Evolutionary conservation across 1,139 yeast genomes (phyloP).

Genomic region (Candida sp.): DNA sequence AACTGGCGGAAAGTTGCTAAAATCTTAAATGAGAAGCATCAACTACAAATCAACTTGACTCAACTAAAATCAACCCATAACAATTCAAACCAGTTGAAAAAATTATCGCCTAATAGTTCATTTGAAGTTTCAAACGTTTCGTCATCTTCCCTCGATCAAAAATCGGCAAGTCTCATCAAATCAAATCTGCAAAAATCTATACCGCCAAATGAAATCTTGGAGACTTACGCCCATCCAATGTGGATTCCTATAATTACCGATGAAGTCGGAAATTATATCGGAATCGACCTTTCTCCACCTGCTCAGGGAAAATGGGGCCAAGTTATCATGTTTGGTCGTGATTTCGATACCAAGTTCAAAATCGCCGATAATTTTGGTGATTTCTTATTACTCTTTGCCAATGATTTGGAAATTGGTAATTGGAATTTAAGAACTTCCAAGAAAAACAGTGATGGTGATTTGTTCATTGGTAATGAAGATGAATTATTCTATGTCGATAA

Average conservation of each 20-base stretch:
- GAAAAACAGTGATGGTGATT: conserved; percentile 45
- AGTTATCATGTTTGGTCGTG: conserved; percentile 85
- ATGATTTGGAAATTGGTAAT: conserved; percentile 77
- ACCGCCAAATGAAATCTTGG: conserved; percentile 71
- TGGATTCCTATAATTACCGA: conserved; percentile 94
- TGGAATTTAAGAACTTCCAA: conserved; percentile 60
- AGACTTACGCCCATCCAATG: conserved; percentile 75
- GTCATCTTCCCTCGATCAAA: conserved; percentile 4
- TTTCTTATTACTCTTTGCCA: conserved; percentile 74
- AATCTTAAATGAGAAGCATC: conserved; percentile 25
- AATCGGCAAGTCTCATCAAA: conserved; percentile 3
- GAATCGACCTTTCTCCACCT: conserved; percentile 86
- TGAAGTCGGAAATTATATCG: conserved; percentile 86
- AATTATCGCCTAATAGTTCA: conserved; percentile 13
- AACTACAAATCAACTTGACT: conserved; percentile 15
- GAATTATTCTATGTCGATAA: conserved; percentile 64
- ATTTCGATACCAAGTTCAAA: conserved; percentile 78
- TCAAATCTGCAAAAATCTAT: conserved; percentile 52
- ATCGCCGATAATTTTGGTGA: conserved; percentile 86
- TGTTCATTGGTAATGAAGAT: conserved; percentile 62
- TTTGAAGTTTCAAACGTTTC: conserved; percentile 8
- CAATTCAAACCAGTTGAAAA: conserved; percentile 15
- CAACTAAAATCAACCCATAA: conserved; percentile 23
- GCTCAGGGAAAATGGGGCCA: conserved; percentile 73
- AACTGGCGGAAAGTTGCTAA: conserved; percentile 66